These are phyloP conservation scores for Neurospora africana DNA, from an alignment of 495 filamentous ascomycete genomes.

Conservation along the genomic window DNA sequence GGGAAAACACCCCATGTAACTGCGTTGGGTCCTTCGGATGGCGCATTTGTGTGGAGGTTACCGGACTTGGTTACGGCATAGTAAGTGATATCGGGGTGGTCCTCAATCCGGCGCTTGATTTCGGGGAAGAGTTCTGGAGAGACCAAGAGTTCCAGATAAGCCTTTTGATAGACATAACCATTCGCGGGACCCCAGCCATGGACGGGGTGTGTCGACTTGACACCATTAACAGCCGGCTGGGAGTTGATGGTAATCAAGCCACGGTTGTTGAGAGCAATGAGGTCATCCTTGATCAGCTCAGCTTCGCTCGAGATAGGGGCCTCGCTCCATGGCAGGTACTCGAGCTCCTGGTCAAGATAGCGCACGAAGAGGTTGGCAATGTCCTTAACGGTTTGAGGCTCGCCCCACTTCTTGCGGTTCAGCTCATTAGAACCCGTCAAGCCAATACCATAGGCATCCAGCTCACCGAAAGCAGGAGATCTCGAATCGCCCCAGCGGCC, in stretches of 20 bases:
- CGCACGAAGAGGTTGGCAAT: constrained; percentile 71
- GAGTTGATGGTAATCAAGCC: constrained; percentile 96
- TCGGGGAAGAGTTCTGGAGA: constrained; percentile 68
- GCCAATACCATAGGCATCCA: constrained; percentile 92
- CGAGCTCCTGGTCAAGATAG: constrained; percentile 70
- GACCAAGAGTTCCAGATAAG: constrained; percentile 86
- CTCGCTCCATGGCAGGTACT: constrained; percentile 91
- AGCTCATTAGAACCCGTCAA: constrained; percentile 95
- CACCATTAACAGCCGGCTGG: constrained; percentile 90
- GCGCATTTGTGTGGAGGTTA: constrained; percentile 73
- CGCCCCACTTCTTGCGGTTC: constrained; percentile 91
- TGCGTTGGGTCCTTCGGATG: constrained; percentile 80
- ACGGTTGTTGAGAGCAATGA: constrained; percentile 71
- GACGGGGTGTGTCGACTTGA: constrained; percentile 72
- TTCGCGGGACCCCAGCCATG: constrained; percentile 92
- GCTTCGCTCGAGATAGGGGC: constrained; percentile 73
- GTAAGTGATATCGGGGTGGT: constrained; percentile 75
- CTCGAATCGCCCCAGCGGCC: constrained; percentile 97
- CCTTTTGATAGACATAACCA: constrained; percentile 97
- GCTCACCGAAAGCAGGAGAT: constrained; percentile 92
- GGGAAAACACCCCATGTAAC: constrained; percentile 99
- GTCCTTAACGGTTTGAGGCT: constrained; percentile 68
- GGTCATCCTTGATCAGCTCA: constrained; percentile 58
- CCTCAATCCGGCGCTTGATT: constrained; percentile 68
- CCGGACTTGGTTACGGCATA: constrained; percentile 80